Percentiles rank a stretch among this genome's conserved stretches.
Conservation (phyloP, 768 basidiomycete species). For the Boletus barrowsii region DNA sequence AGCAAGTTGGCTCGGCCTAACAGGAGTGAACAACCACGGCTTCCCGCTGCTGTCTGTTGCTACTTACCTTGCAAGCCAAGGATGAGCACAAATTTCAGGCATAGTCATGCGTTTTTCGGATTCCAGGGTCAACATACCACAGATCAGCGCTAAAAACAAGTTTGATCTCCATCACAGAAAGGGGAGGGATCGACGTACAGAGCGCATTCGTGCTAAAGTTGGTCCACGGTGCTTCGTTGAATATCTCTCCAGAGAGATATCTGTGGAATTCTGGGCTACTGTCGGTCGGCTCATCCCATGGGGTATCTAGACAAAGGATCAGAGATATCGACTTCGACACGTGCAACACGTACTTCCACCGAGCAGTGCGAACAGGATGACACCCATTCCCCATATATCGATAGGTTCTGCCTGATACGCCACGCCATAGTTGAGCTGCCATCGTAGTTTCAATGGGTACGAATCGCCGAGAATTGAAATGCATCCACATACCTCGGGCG, state of each 20-base stretch:
- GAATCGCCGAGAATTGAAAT: background rate
- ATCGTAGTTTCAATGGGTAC: background rate
- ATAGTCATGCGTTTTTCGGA: slow-evolving; percentile 67
- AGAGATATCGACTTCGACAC: background rate
- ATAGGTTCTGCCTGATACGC: slow-evolving; percentile 90
- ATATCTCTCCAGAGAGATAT: slow-evolving; percentile 72
- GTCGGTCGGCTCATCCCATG: slow-evolving; percentile 91
- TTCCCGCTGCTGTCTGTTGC: too few relatives aligned
- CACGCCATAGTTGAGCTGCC: slow-evolving; percentile 58
- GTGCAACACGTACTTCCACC: slow-evolving; percentile 74
- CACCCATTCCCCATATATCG: slow-evolving; percentile 94
- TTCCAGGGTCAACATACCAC: slow-evolving; percentile 69
- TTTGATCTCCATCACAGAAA: background rate
- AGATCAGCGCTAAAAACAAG: slow-evolving; percentile 60
- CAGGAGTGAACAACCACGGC: background rate
- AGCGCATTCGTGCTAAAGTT: slow-evolving; percentile 54
- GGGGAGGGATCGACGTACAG: slow-evolving; percentile 45
- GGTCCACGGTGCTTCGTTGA: slow-evolving; percentile 77
- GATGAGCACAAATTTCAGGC: slow-evolving; percentile 51
- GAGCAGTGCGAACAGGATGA: slow-evolving; percentile 89
- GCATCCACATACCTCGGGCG: slow-evolving; percentile 69
- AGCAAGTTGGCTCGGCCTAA: slow-evolving; percentile 69
- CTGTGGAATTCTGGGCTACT: slow-evolving; percentile 77
- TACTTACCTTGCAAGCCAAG: slow-evolving; percentile 70
- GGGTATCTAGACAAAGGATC: slow-evolving; percentile 64